Evolutionary conservation across 768 basidiomycete genomes (phyloP), one percentile per base, ranked within the genome.

Genomic region (Hemileccinum rubropunctum): DNA sequence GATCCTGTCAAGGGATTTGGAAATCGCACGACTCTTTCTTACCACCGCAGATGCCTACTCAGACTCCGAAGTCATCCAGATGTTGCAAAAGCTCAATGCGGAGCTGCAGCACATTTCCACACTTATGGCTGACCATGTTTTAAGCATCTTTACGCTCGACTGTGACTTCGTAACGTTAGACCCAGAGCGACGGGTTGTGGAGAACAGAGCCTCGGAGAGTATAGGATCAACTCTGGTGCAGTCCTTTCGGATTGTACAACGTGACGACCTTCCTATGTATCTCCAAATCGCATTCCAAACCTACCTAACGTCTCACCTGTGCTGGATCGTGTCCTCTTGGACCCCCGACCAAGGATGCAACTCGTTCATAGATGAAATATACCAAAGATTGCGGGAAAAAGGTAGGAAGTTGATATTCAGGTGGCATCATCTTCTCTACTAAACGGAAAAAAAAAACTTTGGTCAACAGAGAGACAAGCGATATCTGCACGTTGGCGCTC

Each of bases 401-500:
- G 53, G 53, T 54, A 52, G 51, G n/a, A 20, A n/a, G 17, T 20
- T 3, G 12, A 23, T 2, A 2, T 18, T 14, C 6, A 17, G 37
- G 11, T 15, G 1, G 2, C 32, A 9, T 20, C 15, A 15, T 33
- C 1, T 17, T 34, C n/a, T n/a, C n/a, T n/a, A 28, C 47, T 55
- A 26, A 55, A 27, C n/a, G 4, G 15, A 0, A 32, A 32, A 45
- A 10, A 13, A n/a, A n/a, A n/a, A n/a, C n/a, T n/a, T n/a, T 11
- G 30, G 4, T 35, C 9, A n/a, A 27, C 15, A 57, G 56, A 57
- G 14, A 38, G 49, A 2, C 56, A 57, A 42, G 50, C 55, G 5
- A 28, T 52, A 10, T 52, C 49, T 26, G 56, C 46, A 32, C 54
- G 39, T 11, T 57, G 56, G 54, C 54, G 54, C 30, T 20, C 39